Percentiles rank a stretch among this genome's conserved stretches.
Conservation (phyloP, 345 rosid genomes). For the Zanthoxylum bungeanum region DNA sequence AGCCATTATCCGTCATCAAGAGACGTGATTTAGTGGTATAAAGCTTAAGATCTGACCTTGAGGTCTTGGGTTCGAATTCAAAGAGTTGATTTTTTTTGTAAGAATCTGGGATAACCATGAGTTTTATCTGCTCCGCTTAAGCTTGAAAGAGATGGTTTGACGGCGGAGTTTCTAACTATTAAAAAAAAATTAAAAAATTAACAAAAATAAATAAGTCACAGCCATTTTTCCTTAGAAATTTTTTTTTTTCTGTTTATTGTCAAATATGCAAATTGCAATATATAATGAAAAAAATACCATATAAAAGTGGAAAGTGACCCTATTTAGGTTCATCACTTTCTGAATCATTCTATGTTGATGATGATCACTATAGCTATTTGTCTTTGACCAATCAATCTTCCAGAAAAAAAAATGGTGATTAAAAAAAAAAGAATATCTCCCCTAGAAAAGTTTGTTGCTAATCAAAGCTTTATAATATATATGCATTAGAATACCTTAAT, state of each 20-base stretch:
- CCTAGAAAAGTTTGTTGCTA: background rate
- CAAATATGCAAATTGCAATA: background rate
- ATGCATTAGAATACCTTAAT: background rate
- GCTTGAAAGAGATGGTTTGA: no score
- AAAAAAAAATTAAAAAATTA: no score
- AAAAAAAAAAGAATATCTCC: background rate
- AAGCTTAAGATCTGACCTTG: no score
- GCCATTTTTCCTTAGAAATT: no score
- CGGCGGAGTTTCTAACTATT: no score
- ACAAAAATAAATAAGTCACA: no score
- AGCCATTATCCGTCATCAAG: no score
- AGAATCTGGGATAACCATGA: no score
- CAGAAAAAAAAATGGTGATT: background rate
- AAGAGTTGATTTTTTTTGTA: no score
- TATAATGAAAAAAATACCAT: background rate
- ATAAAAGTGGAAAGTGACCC: conserved; percentile 23
- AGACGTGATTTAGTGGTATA: no score
- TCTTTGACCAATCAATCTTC: conserved; percentile 23
- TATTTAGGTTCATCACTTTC: conserved; percentile 3
- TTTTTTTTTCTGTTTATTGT: background rate
- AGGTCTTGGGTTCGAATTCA: no score
- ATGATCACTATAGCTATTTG: conserved; percentile 9
- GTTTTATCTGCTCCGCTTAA: no score
- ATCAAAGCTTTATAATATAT: background rate
- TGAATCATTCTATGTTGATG: conserved; percentile 14